phyloP scores from a whole-genome alignment of 208 protist species.

The Vickermania ingenoplastis region DNA sequence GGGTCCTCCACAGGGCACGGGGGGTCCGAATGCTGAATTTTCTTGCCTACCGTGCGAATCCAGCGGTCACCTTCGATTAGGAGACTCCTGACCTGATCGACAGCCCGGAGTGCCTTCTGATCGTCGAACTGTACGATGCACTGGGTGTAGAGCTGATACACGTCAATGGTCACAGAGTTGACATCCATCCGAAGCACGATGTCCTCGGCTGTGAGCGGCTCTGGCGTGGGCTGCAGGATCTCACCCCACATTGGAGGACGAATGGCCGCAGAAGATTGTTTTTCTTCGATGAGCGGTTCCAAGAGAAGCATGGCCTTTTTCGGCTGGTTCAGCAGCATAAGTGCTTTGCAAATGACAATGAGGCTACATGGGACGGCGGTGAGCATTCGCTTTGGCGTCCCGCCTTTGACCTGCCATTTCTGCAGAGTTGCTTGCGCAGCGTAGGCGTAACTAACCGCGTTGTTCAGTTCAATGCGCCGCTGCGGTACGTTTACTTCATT shows the following conservation, averaged over 20 bases:
- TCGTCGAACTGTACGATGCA: constrained; percentile 72
- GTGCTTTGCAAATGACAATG: constrained; percentile 54
- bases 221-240: constrained; percentile 29
- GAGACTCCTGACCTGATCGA: constrained; percentile 21
- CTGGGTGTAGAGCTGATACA: constrained; percentile 71
- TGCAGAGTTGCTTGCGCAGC: constrained; percentile 75
- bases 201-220: constrained; percentile 53
- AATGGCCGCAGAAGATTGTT: constrained; percentile 40
- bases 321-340: constrained; percentile 66
- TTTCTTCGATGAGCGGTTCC: constrained; percentile 81
- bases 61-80: constrained; percentile 48
- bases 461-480: constrained; percentile 62
- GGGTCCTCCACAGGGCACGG: background rate
- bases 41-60: constrained; percentile 9
- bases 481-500: constrained; percentile 79
- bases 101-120: constrained; percentile 44
- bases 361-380: constrained; percentile 63
- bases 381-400: constrained; percentile 56
- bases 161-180: constrained; percentile 52
- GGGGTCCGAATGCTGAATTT: constrained; percentile 1
- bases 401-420: constrained; percentile 53
- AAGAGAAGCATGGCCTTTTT: constrained; percentile 76
- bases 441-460: constrained; percentile 81
- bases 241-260: constrained; percentile 72
- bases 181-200: constrained; percentile 58